Base-by-base conservation (phyloP, 768 basidiomycete species). In the Piloderma croceum region DNA sequence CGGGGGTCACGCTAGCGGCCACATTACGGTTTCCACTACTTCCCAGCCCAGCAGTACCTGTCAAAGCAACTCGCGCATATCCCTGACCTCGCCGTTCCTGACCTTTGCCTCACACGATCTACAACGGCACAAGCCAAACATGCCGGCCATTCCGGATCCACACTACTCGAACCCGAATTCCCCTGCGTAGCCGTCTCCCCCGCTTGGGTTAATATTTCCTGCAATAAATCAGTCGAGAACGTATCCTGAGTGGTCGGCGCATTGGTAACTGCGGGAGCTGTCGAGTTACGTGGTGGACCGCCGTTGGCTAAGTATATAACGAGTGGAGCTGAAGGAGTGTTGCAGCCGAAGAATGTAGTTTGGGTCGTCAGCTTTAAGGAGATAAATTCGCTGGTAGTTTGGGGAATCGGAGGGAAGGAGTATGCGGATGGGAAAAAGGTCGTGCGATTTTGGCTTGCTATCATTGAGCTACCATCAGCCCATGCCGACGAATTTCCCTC, bases 251-350 rank as follows among this genome's bases (percentile, higher is more conserved):
- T 29, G 7, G 72, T 74, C 7, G 62, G 51, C 0, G 61, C 67
- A 58, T 76, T 76, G 5, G 71, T 73, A 7, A 64, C 38, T n/a
- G n/a, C n/a, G 6, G 64, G 51, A n/a, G 56, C 49, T 18, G 59
- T 49, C 15, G 66, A 58, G 23, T 69, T 57, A 42, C 53, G 60
- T 31, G 68, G 69, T 2, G 68, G 57, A 4, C 69, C 71, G 21
- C 75, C 74, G 48, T 73, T 75, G 1, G 78, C 77, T n/a, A 79
- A 56, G 56, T 82, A 82, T 41, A 80, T 65, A 12, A 81, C 47
- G 27, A 79, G 52, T 3, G 78, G 77, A 4, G 44, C 48, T 19
- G 37, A 52, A 31, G 51, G 43, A 22, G 45, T 47, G 6, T 63
- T 47, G 48, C 73, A 73, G 4, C 71, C 74, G 49, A 73, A 73